phyloP scores from a whole-genome alignment of 805 yeast species.

The Yarrowia yakushimensis region DNA sequence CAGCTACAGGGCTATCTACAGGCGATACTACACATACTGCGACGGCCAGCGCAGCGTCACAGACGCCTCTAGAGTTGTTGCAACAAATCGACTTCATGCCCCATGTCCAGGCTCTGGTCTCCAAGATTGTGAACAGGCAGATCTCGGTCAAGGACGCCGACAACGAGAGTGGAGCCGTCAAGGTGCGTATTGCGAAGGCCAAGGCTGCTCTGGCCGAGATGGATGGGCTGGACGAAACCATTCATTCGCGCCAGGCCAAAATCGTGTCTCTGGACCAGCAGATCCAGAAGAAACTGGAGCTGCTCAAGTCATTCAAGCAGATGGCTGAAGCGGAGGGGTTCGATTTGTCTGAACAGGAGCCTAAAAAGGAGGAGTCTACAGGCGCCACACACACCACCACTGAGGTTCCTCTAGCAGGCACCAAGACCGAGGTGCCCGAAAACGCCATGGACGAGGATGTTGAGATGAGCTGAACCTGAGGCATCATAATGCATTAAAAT shows the following conservation, averaged over 20 bases:
- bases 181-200: conserved; percentile 32
- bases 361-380: conserved; percentile 14
- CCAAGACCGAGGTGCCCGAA: conserved; percentile 24
- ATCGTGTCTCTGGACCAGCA: conserved; percentile 36
- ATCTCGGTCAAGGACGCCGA: conserved; percentile 34
- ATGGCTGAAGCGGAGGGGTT: conserved; percentile 13
- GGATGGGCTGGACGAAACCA: conserved; percentile 32
- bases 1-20: conserved; percentile 1
- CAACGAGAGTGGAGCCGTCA: conserved; percentile 35
- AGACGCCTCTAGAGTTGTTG: conserved; percentile 26
- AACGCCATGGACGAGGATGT: conserved; percentile 24
- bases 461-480: conserved; percentile 18
- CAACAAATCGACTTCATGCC: conserved; percentile 34
- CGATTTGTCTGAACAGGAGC: not conserved
- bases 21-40: conserved; percentile 14
- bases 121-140: conserved; percentile 29
- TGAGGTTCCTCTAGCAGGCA: conserved; percentile 8
- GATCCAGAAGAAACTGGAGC: conserved; percentile 31
- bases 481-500: too few relatives aligned
- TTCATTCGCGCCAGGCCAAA: conserved; percentile 31
- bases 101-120: conserved; percentile 32
- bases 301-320: conserved; percentile 19
- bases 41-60: not conserved
- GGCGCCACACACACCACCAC: not conserved
- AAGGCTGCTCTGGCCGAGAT: conserved; percentile 28